phyloP scores from a whole-genome alignment of 371 early-diverging fungal species.

The Apophysomyces elegans region DNA sequence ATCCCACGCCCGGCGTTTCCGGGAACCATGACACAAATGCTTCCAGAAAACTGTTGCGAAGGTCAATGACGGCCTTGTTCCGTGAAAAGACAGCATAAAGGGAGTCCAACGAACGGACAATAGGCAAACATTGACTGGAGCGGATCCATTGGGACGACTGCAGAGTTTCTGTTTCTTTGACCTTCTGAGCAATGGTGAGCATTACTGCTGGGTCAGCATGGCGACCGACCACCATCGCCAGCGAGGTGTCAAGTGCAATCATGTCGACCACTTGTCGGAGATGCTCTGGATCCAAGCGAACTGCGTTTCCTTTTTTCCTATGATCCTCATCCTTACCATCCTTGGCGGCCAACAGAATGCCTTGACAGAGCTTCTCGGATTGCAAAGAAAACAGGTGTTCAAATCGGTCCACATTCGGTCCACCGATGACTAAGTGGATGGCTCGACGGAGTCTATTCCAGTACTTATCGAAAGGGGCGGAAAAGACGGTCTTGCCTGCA shows the following conservation, averaged over 20 bases:
- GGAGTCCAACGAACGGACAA: neutral
- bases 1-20: neutral
- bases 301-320: slow-evolving; percentile 2
- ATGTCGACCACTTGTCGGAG: slow-evolving; percentile 35
- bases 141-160: slow-evolving; percentile 33
- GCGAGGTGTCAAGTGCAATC: slow-evolving; percentile 37
- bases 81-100: neutral
- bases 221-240: slow-evolving; percentile 34
- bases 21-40: slow-evolving; percentile 8
- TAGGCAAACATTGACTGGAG: slow-evolving; percentile 27
- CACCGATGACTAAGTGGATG: slow-evolving; percentile 26
- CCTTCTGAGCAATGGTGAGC: slow-evolving; percentile 22
- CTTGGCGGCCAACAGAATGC: slow-evolving; percentile 12
- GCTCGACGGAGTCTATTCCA: slow-evolving; percentile 46
- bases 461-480: slow-evolving; percentile 34
- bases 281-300: slow-evolving; percentile 23
- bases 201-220: slow-evolving; percentile 20
- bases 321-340: neutral
- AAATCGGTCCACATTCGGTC: slow-evolving; percentile 12
- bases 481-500: slow-evolving; percentile 38
- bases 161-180: slow-evolving; percentile 18
- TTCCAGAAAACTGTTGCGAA: slow-evolving; percentile 19
- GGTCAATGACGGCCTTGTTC: neutral
- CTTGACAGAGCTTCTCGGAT: slow-evolving; percentile 23
- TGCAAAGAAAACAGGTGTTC: slow-evolving; percentile 19